Conservation (phyloP, 805 yeast species). For the Deakozyma indianensis region DNA sequence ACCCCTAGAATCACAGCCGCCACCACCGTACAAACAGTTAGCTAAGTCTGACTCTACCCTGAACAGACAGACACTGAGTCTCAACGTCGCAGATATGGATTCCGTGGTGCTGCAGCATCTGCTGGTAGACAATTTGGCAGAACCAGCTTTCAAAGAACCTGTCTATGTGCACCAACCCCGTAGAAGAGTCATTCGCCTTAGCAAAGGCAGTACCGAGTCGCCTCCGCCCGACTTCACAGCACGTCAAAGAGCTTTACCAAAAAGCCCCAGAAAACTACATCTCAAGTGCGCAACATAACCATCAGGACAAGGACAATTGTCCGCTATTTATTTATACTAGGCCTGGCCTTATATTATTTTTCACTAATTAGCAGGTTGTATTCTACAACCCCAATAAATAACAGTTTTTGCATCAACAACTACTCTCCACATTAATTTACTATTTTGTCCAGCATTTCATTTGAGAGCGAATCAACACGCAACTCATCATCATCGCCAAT, state of each 20-base stretch:
- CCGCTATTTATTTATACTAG: too few relatives aligned
- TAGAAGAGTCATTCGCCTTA: background rate
- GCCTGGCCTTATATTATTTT: too few relatives aligned
- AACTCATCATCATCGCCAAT: conserved; percentile 4
- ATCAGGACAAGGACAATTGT: too few relatives aligned
- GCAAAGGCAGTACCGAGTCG: background rate
- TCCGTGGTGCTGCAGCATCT: background rate
- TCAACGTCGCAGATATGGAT: background rate
- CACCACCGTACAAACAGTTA: background rate
- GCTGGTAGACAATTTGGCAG: background rate
- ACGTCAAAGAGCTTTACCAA: too few relatives aligned
- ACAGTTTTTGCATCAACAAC: too few relatives aligned
- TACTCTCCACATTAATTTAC: background rate
- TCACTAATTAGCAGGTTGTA: too few relatives aligned
- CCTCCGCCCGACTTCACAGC: too few relatives aligned
- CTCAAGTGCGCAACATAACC: too few relatives aligned
- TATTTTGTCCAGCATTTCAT: conserved; percentile 8
- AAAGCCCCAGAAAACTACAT: too few relatives aligned
- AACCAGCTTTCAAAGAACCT: background rate
- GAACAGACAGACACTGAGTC: background rate
- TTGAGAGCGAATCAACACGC: conserved; percentile 3
- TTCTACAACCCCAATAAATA: too few relatives aligned
- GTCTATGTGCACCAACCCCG: background rate
- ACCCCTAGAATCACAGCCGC: background rate
- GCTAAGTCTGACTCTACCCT: background rate